Evolutionary conservation across 768 basidiomycete species (phyloP).

Genomic region (Neoboletus brunneissimus): DNA sequence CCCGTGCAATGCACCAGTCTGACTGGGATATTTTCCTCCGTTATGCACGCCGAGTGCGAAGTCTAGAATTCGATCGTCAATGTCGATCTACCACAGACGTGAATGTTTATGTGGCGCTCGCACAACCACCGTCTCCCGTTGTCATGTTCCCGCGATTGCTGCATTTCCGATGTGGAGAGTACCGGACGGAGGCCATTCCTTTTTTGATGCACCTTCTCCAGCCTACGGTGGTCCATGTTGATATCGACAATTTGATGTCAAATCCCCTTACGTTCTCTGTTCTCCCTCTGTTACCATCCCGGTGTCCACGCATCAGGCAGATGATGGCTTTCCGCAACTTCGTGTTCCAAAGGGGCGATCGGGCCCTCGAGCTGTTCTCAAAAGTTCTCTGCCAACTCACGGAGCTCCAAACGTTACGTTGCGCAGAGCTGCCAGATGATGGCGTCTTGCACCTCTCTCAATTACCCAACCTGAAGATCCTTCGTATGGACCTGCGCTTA

Average conservation of each 20-base stretch:
- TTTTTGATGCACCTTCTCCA: constrained; percentile 28
- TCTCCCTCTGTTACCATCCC: constrained; percentile 20
- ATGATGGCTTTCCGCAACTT: constrained; percentile 30
- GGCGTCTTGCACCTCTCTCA: constrained; percentile 21
- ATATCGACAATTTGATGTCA: constrained; percentile 29
- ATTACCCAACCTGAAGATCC: constrained; percentile 21
- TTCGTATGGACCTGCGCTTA: constrained; percentile 28
- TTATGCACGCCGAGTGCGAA: constrained; percentile 30
- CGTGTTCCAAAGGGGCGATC: constrained; percentile 26
- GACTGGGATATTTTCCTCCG: constrained; percentile 31
- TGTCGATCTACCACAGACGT: constrained; percentile 22
- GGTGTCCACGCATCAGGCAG: constrained; percentile 25
- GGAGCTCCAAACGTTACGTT: constrained; percentile 25
- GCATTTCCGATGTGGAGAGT: constrained; percentile 30
- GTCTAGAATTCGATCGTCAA: constrained; percentile 31
- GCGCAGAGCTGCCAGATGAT: constrained; percentile 27
- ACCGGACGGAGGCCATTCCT: constrained; percentile 18
- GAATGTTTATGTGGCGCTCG: constrained; percentile 20
- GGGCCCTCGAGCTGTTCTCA: constrained; percentile 24
- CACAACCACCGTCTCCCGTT: constrained; percentile 12
- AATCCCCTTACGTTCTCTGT: constrained; percentile 20
- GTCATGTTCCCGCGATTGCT: constrained; percentile 25
- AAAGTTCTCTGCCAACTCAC: constrained; percentile 20
- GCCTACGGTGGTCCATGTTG: constrained; percentile 25
- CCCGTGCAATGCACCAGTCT: constrained; percentile 18